phyloP scores from a whole-genome alignment of 202 grass and related monocot genomes.

The Schoenoplectus triqueter region DNA sequence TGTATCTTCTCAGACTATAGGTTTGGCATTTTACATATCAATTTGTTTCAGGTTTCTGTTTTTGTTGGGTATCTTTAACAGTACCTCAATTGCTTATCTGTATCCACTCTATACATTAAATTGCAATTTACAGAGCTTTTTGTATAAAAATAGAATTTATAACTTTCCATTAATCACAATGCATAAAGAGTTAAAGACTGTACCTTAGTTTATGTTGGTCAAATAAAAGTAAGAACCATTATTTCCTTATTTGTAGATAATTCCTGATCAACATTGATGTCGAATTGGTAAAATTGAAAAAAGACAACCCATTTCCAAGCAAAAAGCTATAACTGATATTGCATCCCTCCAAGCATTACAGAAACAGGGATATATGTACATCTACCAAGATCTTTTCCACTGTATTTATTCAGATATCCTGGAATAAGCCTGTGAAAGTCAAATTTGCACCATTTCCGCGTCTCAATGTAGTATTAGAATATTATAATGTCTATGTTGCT shows the following conservation, averaged over 20 bases:
- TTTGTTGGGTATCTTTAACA: not conserved
- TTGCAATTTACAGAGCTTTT: conserved; percentile 12
- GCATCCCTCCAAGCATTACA: conserved; percentile 4
- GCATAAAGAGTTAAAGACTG: not conserved
- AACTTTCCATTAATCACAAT: not conserved
- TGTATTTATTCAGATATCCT: not conserved
- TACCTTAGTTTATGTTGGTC: not conserved
- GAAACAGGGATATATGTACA: not conserved
- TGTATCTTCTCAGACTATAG: conserved; percentile 50
- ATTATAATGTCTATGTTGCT: not conserved
- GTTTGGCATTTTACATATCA: conserved; percentile 36
- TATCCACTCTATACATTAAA: not conserved
- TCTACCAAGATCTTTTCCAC: not conserved
- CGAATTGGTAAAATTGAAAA: not conserved
- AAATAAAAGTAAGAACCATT: not conserved
- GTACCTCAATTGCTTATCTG: not conserved
- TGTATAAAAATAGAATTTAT: not conserved
- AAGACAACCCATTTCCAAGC: not conserved
- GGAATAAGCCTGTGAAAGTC: not conserved
- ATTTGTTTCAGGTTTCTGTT: not conserved
- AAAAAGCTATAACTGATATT: not conserved
- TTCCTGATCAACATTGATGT: not conserved
- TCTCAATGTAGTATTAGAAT: not conserved
- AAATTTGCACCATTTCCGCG: not conserved
- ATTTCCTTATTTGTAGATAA: not conserved